Conservation (phyloP, 139 green algal genomes). For the Astrephomene gubernaculifera region DNA sequence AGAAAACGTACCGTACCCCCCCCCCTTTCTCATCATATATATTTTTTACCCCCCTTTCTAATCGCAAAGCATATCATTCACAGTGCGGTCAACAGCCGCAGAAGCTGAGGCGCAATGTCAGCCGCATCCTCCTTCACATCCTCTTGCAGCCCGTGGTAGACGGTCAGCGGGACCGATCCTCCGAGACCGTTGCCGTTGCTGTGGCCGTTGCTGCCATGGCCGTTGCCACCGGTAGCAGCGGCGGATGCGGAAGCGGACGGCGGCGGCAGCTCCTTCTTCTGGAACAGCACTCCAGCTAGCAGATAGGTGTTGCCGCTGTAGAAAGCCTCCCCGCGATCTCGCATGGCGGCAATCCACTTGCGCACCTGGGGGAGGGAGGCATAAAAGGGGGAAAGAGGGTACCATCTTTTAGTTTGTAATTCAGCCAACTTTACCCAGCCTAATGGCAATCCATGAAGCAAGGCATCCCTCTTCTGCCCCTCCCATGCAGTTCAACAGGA, state of each 20-base stretch:
- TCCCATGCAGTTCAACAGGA: too few species aligned
- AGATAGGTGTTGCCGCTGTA: conserved; percentile 55
- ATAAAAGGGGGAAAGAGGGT: too few species aligned
- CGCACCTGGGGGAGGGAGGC: conserved; percentile 16
- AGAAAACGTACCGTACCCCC: too few species aligned
- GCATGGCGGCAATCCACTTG: conserved; percentile 20
- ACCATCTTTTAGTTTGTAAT: too few species aligned
- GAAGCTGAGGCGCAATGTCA: conserved; percentile 49
- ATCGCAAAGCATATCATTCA: background rate
- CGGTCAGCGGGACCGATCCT: background rate
- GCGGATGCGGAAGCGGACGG: too few species aligned
- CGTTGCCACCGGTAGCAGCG: background rate
- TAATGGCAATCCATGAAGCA: too few species aligned
- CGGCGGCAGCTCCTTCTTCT: conserved; percentile 19
- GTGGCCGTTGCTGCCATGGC: background rate
- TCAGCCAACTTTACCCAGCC: too few species aligned
- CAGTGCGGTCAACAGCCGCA: conserved; percentile 55
- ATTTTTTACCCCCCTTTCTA: too few species aligned
- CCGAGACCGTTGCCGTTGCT: conserved; percentile 4
- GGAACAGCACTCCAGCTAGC: conserved; percentile 61
- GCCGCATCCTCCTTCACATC: background rate
- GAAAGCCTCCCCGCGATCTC: conserved; percentile 48
- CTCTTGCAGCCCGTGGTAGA: background rate
- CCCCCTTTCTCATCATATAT: too few species aligned
- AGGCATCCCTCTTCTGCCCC: too few species aligned